These are phyloP conservation scores for Phialocephala sp. DNA, from an alignment of 2,329 filamentous ascomycete species.

Conservation along the genomic window DNA sequence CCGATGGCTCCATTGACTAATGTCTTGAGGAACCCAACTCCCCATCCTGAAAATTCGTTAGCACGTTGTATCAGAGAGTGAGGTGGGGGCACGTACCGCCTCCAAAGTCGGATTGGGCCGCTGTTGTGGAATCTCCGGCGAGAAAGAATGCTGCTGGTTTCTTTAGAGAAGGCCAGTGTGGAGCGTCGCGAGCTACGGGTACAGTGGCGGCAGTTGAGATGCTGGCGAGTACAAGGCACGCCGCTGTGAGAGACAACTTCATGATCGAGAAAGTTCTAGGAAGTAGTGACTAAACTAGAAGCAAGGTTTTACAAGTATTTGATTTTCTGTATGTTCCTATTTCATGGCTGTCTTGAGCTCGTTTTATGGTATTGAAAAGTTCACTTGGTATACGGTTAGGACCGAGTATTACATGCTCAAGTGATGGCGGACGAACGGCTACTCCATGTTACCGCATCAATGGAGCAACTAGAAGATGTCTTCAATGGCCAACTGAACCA, in stretches of 20 bases:
- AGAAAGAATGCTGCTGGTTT: conserved; percentile 47
- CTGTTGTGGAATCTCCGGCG: conserved; percentile 50
- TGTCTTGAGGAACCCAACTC: conserved; percentile 54
- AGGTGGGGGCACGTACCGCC: conserved; percentile 12
- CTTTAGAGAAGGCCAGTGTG: not conserved
- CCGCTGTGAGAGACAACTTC: not conserved
- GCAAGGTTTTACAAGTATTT: not conserved
- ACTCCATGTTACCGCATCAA: not conserved
- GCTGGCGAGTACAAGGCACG: conserved; percentile 10
- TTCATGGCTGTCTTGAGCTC: not conserved
- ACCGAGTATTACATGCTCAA: not conserved
- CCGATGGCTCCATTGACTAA: conserved; percentile 51
- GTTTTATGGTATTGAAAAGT: not conserved
- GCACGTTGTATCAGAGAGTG: too few relatives aligned
- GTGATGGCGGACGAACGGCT: not conserved
- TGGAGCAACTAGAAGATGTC: not conserved
- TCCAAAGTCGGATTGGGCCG: conserved; percentile 25
- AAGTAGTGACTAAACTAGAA: not conserved
- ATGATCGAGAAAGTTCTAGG: not conserved
- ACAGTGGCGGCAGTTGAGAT: not conserved
- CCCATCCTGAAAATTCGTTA: conserved; percentile 49
- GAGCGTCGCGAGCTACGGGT: not conserved
- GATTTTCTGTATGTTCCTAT: not conserved
- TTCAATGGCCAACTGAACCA: not conserved
- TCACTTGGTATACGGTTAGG: not conserved